Evolutionary conservation across 2,329 filamentous ascomycete species (phyloP), one percentile per base, ranked within the genome.

Genomic region (Fusarium euwallaceae): DNA sequence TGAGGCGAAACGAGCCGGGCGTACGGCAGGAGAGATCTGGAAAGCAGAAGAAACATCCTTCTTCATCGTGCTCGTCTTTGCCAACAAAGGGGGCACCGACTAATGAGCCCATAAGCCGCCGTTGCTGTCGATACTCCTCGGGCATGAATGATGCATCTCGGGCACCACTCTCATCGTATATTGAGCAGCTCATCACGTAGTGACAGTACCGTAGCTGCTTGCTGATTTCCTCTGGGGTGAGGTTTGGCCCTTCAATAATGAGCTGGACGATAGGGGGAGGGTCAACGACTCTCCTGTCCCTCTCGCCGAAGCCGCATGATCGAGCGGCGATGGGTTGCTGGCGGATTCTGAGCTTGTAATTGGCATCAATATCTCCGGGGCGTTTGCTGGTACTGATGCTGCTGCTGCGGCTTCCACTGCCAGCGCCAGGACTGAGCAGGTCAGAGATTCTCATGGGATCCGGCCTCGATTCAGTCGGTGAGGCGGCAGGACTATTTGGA

Each of bases 21-120:
- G 92, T 95, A 37, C 94, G 90, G 80, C 93, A 95, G 5, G 93
- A 95, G 22, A 97, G 86, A 80, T 97, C 94, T 0, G 93, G 92
- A 80, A 97, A 97, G 80, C 93, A 94, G 82, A 96, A 97, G 86
- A 96, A 97, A 79, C 92, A 95, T 2, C 94, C 94, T 72, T 95
- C 92, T 24, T 89, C 83, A 63, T 91, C 90, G 63, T 91, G 87
- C 78, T 96, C 93, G 80, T 97, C 94, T 64, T 90, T 87, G 9
- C 93, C 94, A 7, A 94, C 90, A 75, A 95, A 95, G 0, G 94
- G 92, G 1, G 92, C 94, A 8, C 92, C 91, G 4, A 95, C 93
- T 9, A 95, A 84, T 9, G 93, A 93, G 20, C 94, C 94, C 93
- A 96, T 96, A 45, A 97, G 85, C 29, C 93, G 88, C 55, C 93